A percentile compares a stretch with the other conserved stretches of the same genome.
Conservation (phyloP, 2,329 filamentous ascomycete species). For the Xylaria digitata region DNA sequence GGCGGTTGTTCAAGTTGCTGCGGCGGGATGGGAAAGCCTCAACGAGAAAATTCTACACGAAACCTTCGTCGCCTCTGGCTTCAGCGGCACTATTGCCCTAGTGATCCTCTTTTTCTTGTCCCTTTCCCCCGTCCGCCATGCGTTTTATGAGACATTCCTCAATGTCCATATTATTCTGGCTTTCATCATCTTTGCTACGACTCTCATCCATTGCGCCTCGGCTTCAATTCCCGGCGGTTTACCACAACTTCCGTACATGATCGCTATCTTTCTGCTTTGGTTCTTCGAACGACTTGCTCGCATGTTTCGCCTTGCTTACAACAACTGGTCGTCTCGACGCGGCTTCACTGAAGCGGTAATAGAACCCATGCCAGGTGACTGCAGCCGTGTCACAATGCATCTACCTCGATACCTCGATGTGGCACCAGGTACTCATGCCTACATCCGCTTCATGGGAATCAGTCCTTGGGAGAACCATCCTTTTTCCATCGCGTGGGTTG, state of each 20-base stretch:
- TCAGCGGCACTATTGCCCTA: conserved; percentile 71
- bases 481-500: conserved; percentile 81
- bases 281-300: conserved; percentile 74
- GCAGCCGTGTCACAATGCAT: conserved; percentile 75
- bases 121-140: conserved; percentile 84
- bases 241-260: conserved; percentile 78
- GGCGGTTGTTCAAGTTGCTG: conserved; percentile 76
- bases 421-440: conserved; percentile 78
- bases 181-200: conserved; percentile 72
- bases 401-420: conserved; percentile 74
- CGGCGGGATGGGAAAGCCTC: conserved; percentile 71
- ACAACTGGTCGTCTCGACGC: conserved; percentile 68
- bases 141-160: conserved; percentile 97
- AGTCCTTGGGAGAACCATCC: conserved; percentile 79
- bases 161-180: conserved; percentile 84
- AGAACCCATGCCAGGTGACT: conserved; percentile 76
- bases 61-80: conserved; percentile 74
- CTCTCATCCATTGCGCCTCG: conserved; percentile 82
- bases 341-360: conserved; percentile 73
- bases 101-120: conserved; percentile 75
- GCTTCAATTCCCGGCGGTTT: conserved; percentile 73
- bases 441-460: conserved; percentile 75
- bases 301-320: conserved; percentile 71
- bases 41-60: conserved; percentile 64
- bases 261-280: conserved; percentile 83